Conservation (phyloP, 2,329 filamentous ascomycete species). For the Remersonia thermophila region DNA sequence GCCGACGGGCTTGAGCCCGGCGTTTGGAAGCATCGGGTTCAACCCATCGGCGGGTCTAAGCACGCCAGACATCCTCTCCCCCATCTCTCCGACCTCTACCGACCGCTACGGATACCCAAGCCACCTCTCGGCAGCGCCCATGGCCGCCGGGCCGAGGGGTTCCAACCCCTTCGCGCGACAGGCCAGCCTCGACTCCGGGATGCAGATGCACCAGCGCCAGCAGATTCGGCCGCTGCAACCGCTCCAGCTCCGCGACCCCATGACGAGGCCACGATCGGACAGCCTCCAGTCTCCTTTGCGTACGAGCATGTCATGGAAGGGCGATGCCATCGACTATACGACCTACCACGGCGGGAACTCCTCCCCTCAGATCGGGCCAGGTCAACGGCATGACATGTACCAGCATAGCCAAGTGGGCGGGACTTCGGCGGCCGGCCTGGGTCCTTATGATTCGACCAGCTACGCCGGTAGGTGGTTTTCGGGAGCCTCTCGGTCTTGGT, state of each 20-base stretch:
- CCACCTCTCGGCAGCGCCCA: constrained; percentile 32
- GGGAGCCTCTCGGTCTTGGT: not conserved
- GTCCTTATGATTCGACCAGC: constrained; percentile 38
- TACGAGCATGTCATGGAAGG: constrained; percentile 52
- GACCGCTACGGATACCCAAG: constrained; percentile 43
- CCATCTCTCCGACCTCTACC: constrained; percentile 40
- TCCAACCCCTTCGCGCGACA: constrained; percentile 42
- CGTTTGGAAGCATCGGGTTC: constrained; percentile 56
- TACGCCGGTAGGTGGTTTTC: constrained; percentile 40
- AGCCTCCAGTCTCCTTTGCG: constrained; percentile 46
- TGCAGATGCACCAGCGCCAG: constrained; percentile 33
- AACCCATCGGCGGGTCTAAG: constrained; percentile 39
- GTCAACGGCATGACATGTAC: constrained; percentile 38
- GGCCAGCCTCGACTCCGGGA: constrained; percentile 30
- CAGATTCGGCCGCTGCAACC: constrained; percentile 42
- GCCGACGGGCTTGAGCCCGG: constrained; percentile 53
- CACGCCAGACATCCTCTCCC: constrained; percentile 43
- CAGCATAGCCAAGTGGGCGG: constrained; percentile 35
- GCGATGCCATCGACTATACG: constrained; percentile 45
- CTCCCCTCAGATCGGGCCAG: constrained; percentile 35
- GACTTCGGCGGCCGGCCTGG: constrained; percentile 26
- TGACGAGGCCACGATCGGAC: constrained; percentile 44
- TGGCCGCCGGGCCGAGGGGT: constrained; percentile 35
- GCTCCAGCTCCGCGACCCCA: constrained; percentile 45
- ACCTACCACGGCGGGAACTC: constrained; percentile 34